Evolutionary conservation across 805 yeast genomes (phyloP).

Genomic region (Nakazawaea ishiwadae): DNA sequence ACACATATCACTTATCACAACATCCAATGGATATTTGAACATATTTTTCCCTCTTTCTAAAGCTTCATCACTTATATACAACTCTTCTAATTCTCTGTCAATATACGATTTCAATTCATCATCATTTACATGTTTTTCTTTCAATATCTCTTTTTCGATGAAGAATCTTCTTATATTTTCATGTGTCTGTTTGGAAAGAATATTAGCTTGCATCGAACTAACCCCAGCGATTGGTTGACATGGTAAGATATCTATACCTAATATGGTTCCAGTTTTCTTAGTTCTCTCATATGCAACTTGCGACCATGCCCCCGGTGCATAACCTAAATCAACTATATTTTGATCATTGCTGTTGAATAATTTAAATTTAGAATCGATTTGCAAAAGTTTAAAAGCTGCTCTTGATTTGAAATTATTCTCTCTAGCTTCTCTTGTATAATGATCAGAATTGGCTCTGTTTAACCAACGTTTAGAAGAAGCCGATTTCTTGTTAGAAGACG

Average conservation of each 20-base stretch:
- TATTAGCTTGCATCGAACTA: slow-evolving; percentile 80
- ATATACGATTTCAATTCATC: slow-evolving; percentile 24
- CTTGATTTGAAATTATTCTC: slow-evolving; percentile 63
- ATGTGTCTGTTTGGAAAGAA: slow-evolving; percentile 66
- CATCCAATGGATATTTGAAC: slow-evolving; percentile 44
- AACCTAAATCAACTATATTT: slow-evolving; percentile 82
- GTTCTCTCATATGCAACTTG: slow-evolving; percentile 68
- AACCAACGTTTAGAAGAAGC: slow-evolving; percentile 71
- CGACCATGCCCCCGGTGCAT: slow-evolving; percentile 95
- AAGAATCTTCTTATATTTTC: slow-evolving; percentile 48
- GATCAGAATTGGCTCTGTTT: slow-evolving; percentile 62
- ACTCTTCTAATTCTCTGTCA: slow-evolving; percentile 22
- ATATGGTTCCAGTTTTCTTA: slow-evolving; percentile 45
- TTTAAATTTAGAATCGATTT: slow-evolving; percentile 60
- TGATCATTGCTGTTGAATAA: slow-evolving; percentile 42
- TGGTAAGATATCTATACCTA: slow-evolving; percentile 82
- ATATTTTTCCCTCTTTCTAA: slow-evolving; percentile 6
- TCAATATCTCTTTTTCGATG: slow-evolving; percentile 18
- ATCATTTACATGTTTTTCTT: slow-evolving; percentile 15
- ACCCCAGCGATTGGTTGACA: slow-evolving; percentile 79
- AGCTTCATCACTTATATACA: slow-evolving; percentile 13
- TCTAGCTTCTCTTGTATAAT: slow-evolving; percentile 63
- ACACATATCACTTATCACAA: slow-evolving; percentile 80
- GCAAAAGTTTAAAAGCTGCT: slow-evolving; percentile 86
- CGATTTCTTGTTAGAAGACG: slow-evolving; percentile 19